Percentiles rank a stretch among this genome's conserved stretches.
Evolutionary conservation across 352 stramenopile genomes (phyloP).

Genomic region (Phytophthora ohioensis): DNA sequence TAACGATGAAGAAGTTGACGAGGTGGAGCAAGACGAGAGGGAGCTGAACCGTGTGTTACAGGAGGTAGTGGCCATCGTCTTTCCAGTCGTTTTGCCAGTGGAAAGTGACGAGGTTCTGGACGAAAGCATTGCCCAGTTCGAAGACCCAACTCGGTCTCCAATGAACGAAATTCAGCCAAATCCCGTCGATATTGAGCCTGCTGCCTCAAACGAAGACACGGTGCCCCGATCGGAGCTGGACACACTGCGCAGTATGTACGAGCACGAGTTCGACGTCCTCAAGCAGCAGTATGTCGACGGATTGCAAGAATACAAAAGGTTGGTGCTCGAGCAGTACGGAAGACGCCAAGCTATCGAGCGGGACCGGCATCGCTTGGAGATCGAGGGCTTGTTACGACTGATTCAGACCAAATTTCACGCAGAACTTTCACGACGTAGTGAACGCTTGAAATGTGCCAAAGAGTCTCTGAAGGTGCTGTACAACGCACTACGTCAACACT

Average conservation of each 20-base stretch:
- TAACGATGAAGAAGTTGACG: conserved; percentile 36
- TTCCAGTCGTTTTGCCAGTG: conserved; percentile 38
- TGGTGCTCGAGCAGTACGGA: conserved; percentile 80
- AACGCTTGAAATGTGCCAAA: conserved; percentile 61
- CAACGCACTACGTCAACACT: conserved; percentile 44
- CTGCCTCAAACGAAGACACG: background rate
- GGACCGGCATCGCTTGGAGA: conserved; percentile 66
- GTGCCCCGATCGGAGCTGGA: conserved; percentile 51
- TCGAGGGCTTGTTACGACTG: conserved; percentile 66
- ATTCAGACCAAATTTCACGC: conserved; percentile 72
- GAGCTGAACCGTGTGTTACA: conserved; percentile 60
- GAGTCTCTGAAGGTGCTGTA: conserved; percentile 76
- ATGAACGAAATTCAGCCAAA: conserved; percentile 31
- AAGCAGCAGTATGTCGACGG: conserved; percentile 70
- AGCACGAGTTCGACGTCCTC: conserved; percentile 52
- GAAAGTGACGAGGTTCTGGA: conserved; percentile 53
- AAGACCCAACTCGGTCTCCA: conserved; percentile 45
- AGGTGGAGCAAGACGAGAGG: conserved; percentile 54
- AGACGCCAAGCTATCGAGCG: conserved; percentile 63
- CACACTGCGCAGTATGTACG: conserved; percentile 44
- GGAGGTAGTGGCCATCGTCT: conserved; percentile 60
- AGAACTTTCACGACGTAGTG: conserved; percentile 60
- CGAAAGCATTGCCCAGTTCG: conserved; percentile 61
- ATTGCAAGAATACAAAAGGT: conserved; percentile 73
- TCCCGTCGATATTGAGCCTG: background rate